Conservation (phyloP, 768 basidiomycete species). For the Neoboletus brunneissimus region DNA sequence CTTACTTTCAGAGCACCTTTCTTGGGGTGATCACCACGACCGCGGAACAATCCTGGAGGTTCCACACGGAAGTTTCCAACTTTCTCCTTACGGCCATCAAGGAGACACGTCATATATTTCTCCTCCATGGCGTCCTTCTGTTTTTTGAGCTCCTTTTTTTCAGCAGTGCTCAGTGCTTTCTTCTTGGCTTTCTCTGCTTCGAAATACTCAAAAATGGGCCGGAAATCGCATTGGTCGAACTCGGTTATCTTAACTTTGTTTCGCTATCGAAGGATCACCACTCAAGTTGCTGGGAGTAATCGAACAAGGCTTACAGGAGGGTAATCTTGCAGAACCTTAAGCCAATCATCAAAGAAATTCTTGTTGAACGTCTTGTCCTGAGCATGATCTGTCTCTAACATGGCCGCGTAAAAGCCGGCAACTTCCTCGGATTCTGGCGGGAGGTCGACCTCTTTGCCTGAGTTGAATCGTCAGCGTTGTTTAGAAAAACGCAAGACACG, state of each 20-base stretch:
- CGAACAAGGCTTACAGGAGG: constrained; percentile 67
- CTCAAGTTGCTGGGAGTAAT: constrained; percentile 1
- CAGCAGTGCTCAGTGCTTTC: constrained; percentile 77
- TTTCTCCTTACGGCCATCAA: constrained; percentile 97
- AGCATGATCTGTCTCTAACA: constrained; percentile 91
- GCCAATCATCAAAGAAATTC: constrained; percentile 95
- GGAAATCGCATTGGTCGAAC: constrained; percentile 87
- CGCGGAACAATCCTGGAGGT: constrained; percentile 97
- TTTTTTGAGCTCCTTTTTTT: constrained; percentile 91
- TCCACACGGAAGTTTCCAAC: constrained; percentile 98
- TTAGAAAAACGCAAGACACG: constrained; percentile 6
- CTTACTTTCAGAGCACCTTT: constrained; percentile 91
- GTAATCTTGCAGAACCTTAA: constrained; percentile 67
- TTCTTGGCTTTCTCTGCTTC: constrained; percentile 92
- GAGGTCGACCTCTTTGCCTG: constrained; percentile 77
- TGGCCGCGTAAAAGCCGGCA: constrained; percentile 91
- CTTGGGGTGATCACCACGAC: constrained; percentile 97
- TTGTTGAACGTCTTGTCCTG: constrained; percentile 84
- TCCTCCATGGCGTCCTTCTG: constrained; percentile 80
- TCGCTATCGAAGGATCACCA: constrained; percentile 39
- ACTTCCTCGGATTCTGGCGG: constrained; percentile 92
- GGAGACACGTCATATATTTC: constrained; percentile 79
- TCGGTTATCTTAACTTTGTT: constrained; percentile 71
- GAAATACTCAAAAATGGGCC: constrained; percentile 90
- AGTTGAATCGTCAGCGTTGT: constrained; percentile 17